Conservation (phyloP, 257 asterid species). For the Capsicum rhomboideum region DNA sequence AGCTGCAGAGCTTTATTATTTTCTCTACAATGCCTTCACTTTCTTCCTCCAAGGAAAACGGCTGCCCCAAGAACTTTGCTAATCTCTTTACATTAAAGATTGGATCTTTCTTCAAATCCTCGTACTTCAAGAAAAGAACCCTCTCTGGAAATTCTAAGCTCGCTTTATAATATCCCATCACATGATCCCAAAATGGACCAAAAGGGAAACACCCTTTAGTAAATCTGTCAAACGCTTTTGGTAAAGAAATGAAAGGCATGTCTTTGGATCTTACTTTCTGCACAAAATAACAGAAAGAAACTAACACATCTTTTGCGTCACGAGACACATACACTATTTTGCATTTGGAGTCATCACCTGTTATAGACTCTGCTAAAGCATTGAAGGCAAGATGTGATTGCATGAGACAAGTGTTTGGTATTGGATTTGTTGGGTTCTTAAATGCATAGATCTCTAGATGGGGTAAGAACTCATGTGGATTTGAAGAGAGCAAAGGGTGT, state of each 20-base stretch:
- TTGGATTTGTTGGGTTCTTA: not conserved
- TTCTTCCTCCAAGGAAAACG: not conserved
- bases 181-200: conserved; percentile 41
- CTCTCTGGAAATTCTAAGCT: conserved; percentile 8
- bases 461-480: too few relatives aligned
- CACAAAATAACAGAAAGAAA: conserved; percentile 36
- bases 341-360: not conserved
- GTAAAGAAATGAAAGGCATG: too few relatives aligned
- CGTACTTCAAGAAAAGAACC: conserved; percentile 3
- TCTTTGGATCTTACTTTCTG: conserved; percentile 11
- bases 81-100: not conserved
- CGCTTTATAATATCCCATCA: conserved; percentile 26
- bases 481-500: too few relatives aligned
- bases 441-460: too few relatives aligned
- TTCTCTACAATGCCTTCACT: not conserved
- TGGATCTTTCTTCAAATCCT: conserved; percentile 15
- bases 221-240: too few relatives aligned
- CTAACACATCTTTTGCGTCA: conserved; percentile 38
- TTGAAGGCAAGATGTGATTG: conserved; percentile 9
- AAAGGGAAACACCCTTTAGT: conserved; percentile 2
- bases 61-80: too few relatives aligned
- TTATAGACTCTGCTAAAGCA: conserved; percentile 4
- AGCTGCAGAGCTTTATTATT: conserved; percentile 13
- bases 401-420: conserved; percentile 6
- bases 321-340: conserved; percentile 12